phyloP scores from a whole-genome alignment of 371 early-diverging fungal genomes.

The Entomophthora muscae region DNA sequence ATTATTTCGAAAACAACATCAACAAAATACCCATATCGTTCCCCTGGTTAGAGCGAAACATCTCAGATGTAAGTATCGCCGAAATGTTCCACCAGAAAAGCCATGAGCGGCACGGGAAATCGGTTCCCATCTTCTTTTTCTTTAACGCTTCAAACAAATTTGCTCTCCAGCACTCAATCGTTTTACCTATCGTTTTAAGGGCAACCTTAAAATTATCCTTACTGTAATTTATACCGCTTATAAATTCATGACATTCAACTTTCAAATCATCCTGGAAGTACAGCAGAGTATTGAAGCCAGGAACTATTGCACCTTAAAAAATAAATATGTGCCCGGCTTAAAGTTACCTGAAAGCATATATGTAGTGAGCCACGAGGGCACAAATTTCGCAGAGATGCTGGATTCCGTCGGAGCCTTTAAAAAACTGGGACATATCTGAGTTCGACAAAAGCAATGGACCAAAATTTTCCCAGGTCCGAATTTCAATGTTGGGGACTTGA shows the following conservation, averaged over 20 bases:
- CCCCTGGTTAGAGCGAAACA: neutral
- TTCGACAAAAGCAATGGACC: slow-evolving; percentile 32
- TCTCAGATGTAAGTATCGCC: neutral
- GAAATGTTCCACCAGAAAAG: neutral
- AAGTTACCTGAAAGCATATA: slow-evolving; percentile 28
- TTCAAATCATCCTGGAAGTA: slow-evolving; percentile 27
- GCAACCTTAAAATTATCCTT: neutral
- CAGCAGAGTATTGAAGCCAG: slow-evolving; percentile 21
- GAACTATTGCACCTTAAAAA: slow-evolving; percentile 28
- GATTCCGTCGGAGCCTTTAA: slow-evolving; percentile 14
- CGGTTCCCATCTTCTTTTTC: neutral
- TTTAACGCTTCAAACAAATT: neutral
- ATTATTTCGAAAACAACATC: too few species aligned
- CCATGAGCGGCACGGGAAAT: neutral
- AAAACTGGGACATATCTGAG: slow-evolving; percentile 23
- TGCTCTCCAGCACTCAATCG: neutral
- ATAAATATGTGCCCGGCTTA: neutral
- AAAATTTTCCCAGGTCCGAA: slow-evolving; percentile 23
- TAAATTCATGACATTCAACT: slow-evolving; percentile 27
- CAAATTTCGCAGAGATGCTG: slow-evolving; percentile 16
- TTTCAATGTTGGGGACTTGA: neutral
- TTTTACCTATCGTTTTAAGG: too few species aligned
- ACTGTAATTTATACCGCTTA: slow-evolving; percentile 32
- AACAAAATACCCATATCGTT: neutral
- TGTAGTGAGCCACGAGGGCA: slow-evolving; percentile 27